Conservation (phyloP, 192 early-diverging fungal genomes). For the Umbelopsis sp. region DNA sequence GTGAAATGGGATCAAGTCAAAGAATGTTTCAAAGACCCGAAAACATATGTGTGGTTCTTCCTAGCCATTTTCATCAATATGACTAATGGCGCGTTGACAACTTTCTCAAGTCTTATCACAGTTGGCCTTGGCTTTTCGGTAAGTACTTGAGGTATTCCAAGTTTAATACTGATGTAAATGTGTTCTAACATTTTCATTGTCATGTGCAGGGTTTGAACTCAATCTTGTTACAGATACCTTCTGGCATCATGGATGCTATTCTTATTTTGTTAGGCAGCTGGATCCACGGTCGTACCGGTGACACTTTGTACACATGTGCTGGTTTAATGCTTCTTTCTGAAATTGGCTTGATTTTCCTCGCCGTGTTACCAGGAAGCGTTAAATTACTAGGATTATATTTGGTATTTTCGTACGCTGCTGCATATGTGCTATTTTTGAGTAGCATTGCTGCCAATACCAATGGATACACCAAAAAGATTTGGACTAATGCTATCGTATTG, state of each 20-base stretch:
- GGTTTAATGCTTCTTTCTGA: background rate
- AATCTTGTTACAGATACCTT: constrained; percentile 28
- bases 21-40: constrained; percentile 31
- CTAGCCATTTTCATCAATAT: constrained; percentile 24
- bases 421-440: constrained; percentile 22
- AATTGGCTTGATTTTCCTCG: constrained; percentile 26
- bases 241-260: constrained; percentile 18
- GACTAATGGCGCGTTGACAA: constrained; percentile 29
- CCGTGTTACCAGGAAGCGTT: constrained; percentile 15
- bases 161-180: too few species aligned
- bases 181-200: too few species aligned
- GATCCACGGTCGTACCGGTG: constrained; percentile 22
- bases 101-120: constrained; percentile 24
- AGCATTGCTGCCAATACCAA: constrained; percentile 24
- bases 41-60: constrained; percentile 24
- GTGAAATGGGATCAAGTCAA: constrained; percentile 30
- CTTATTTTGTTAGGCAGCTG: constrained; percentile 19
- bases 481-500: background rate
- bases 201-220: constrained; percentile 19
- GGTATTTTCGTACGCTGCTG: constrained; percentile 20
- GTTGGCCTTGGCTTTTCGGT: constrained; percentile 30
- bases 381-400: constrained; percentile 6
- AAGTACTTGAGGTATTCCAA: background rate
- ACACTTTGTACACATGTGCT: constrained; percentile 23
- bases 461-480: constrained; percentile 38